Base-by-base conservation (phyloP, 1,139 yeast species). In the Candida sanyaensis region DNA sequence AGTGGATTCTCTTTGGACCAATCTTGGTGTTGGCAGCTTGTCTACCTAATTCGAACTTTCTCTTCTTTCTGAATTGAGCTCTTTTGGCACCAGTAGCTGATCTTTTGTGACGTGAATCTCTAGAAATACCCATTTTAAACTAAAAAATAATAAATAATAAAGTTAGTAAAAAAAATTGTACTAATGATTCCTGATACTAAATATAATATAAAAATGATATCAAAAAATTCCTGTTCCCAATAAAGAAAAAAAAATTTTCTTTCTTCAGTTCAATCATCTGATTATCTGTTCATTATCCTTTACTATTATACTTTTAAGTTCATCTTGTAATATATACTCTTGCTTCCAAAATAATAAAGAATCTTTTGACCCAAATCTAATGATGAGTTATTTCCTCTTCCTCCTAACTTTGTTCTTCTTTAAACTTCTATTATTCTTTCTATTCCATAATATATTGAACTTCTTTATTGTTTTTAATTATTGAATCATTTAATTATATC, bases 81-180 rank as follows among this genome's bases (percentile, higher is more conserved):
- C 98, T 92, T 83, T 91, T 92, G 77, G 99, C 99, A 87, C 99
- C 99, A 75, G 99, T 92, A 79, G 96, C 97, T 71, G 97, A 82
- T 82, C 99, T 96, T 89, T 93, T 93, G 91, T 93, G 99, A 84
- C 97, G 97, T 79, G 99, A 92, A 85, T 93, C 99, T 87, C 99
- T 95, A 81, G 98, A 92, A 88, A 93, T 93, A 92, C 99, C 98
- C 99, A 93, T 93, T 64, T 63, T 60, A 55, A 46, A 51, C 58
- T 56, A 55, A 45, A 44, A 47, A 26, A n/a, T n/a, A n/a, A n/a
- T n/a, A 37, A 46, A 10, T 26, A 26, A 41, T 5, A 38, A 43
- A 46, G 71, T 67, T 68, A 69, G 73, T 69, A 69, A 37, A 32
- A 41, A 24, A n/a, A 37, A 21, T 10, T 23, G 7, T 23, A 23